phyloP scores from a whole-genome alignment of 2,329 filamentous ascomycete genomes.

The Dendrostoma leiphaemia region DNA sequence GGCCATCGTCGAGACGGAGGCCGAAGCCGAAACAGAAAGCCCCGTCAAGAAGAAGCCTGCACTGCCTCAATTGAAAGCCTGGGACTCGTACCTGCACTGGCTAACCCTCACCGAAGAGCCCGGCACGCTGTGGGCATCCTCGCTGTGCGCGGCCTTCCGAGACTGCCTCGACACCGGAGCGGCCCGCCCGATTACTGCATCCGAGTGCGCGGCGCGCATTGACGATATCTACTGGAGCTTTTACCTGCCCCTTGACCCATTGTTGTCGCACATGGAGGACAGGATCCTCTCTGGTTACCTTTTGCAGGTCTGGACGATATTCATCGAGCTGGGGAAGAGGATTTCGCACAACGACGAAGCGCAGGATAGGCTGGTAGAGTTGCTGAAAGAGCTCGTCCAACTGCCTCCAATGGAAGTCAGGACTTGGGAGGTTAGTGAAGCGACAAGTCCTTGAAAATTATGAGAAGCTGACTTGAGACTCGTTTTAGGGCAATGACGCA shows the following conservation, averaged over 20 bases:
- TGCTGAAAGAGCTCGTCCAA: slow-evolving; percentile 14
- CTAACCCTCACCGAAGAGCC: slow-evolving; percentile 16
- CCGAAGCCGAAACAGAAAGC: too few species aligned
- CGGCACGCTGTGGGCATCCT: slow-evolving; percentile 14
- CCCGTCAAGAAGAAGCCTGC: neutral
- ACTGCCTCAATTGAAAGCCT: slow-evolving; percentile 9
- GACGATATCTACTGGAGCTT: slow-evolving; percentile 21
- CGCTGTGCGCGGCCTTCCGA: slow-evolving; percentile 14
- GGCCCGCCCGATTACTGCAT: neutral
- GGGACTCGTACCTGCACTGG: slow-evolving; percentile 19
- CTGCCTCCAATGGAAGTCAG: slow-evolving; percentile 19
- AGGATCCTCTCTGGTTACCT: slow-evolving; percentile 16
- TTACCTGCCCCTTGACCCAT: slow-evolving; percentile 16
- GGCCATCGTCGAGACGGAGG: slow-evolving; percentile 10
- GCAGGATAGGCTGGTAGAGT: slow-evolving; percentile 16
- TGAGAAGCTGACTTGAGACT: neutral
- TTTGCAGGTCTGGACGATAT: slow-evolving; percentile 19
- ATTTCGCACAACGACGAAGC: slow-evolving; percentile 13
- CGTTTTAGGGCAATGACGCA: slow-evolving; percentile 17
- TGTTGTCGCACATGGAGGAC: slow-evolving; percentile 15
- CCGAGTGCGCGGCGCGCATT: slow-evolving; percentile 15
- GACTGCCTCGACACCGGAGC: slow-evolving; percentile 5
- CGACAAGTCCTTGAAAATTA: too few species aligned
- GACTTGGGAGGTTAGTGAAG: slow-evolving; percentile 15
- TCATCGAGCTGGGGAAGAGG: slow-evolving; percentile 18